A percentile compares a stretch with the other conserved stretches of the same genome.
phyloP scores from a whole-genome alignment of 2,329 filamentous ascomycete species.

The Graphilbum ipis-grandicollis region DNA sequence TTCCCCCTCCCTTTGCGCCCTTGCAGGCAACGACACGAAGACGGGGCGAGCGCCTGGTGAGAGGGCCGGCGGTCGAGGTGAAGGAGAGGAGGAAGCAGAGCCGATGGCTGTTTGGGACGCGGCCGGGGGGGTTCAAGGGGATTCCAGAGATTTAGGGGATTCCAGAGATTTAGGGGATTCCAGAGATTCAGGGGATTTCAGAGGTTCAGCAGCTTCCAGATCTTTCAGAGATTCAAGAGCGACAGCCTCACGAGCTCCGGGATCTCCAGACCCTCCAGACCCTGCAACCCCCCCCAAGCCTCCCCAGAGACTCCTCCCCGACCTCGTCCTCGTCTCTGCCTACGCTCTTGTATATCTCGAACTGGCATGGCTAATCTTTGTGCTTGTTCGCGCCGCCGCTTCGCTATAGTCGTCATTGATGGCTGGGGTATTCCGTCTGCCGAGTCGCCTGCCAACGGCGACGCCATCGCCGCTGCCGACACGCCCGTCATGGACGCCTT shows the following conservation, averaged over 20 bases:
- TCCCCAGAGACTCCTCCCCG: not conserved
- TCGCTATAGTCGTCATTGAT: conserved; percentile 75
- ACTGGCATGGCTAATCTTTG: conserved; percentile 40
- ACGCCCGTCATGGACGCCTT: conserved; percentile 94
- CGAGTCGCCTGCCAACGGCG: conserved; percentile 69
- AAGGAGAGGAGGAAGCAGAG: conserved; percentile 10
- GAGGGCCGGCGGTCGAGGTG: conserved; percentile 11
- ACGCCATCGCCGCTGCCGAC: conserved; percentile 85
- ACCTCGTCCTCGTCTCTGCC: conserved; percentile 27
- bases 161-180: no score
- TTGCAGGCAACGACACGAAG: conserved; percentile 5
- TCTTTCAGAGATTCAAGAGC: no score
- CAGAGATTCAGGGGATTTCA: no score
- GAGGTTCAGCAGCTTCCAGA: no score
- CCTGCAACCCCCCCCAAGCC: not conserved
- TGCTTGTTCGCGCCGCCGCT: conserved; percentile 23
- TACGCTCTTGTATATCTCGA: conserved; percentile 39
- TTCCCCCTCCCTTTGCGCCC: conserved; percentile 15
- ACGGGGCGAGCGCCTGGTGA: not conserved
- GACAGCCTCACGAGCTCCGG: no score
- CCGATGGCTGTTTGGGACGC: not conserved
- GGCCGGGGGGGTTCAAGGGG: no score
- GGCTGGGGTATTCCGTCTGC: conserved; percentile 85
- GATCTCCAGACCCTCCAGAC: no score
- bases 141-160: no score